phyloP scores from a whole-genome alignment of 192 early-diverging fungal species.

The Coemansia sp. region DNA sequence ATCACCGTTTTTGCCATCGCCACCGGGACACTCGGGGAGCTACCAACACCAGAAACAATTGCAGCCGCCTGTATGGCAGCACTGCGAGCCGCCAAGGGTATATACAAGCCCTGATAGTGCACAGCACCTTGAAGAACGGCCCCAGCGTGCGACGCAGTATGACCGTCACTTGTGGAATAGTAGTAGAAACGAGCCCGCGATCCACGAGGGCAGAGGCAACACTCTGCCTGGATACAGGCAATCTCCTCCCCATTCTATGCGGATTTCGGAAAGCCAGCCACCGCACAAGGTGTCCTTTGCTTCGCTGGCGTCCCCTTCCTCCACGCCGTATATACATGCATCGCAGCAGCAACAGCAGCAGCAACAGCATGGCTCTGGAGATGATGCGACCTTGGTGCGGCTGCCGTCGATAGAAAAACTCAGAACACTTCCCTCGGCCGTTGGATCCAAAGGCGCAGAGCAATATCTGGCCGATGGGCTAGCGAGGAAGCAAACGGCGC shows the following conservation, averaged over 20 bases:
- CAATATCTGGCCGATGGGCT: not conserved
- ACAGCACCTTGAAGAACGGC: constrained; percentile 1
- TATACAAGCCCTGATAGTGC: constrained; percentile 6
- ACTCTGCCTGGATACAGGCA: not conserved
- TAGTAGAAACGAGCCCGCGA: constrained; percentile 10
- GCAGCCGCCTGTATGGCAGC: constrained; percentile 45
- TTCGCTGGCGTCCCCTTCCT: constrained; percentile 10
- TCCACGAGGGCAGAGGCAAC: constrained; percentile 3
- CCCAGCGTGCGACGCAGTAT: not conserved
- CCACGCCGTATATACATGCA: not conserved
- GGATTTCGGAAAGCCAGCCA: constrained; percentile 7
- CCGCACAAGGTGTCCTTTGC: constrained; percentile 3
- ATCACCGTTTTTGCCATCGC: constrained; percentile 2
- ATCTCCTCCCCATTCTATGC: constrained; percentile 1
- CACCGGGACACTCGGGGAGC: not conserved
- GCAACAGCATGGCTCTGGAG: not conserved
- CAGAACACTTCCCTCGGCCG: not conserved
- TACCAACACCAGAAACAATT: constrained; percentile 1
- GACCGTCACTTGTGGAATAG: constrained; percentile 5
- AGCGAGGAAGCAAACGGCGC: constrained; percentile 5
- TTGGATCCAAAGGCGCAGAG: not conserved
- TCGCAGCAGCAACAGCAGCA: not conserved
- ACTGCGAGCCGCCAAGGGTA: constrained; percentile 29
- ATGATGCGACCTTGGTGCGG: not conserved
- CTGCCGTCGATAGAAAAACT: constrained; percentile 42